Conservation (phyloP, 345 rosid species). For the Ceriops tagal region DNA sequence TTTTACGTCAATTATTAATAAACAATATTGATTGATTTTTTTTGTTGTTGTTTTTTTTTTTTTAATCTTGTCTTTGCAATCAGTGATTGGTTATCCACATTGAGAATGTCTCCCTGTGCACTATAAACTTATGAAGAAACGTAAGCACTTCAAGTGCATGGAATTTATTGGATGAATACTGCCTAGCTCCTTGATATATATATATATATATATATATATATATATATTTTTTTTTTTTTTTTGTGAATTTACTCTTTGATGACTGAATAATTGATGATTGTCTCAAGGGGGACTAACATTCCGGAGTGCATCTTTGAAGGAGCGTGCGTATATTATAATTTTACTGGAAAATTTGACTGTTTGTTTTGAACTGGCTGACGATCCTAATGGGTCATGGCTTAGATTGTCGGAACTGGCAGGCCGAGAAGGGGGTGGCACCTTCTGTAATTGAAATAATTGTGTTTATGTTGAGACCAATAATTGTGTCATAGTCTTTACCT, state of each 20-base stretch:
- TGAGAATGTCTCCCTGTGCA: too few species aligned
- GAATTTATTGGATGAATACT: too few species aligned
- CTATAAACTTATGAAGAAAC: too few species aligned
- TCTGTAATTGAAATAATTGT: background rate
- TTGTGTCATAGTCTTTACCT: background rate
- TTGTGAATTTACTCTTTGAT: slow-evolving; percentile 34
- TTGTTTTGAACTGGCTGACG: slow-evolving; percentile 91
- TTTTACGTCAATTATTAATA: too few species aligned
- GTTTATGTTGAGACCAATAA: background rate
- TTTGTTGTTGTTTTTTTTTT: too few species aligned
- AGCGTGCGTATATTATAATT: slow-evolving; percentile 70
- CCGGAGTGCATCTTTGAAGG: slow-evolving; percentile 73
- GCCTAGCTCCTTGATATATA: background rate
- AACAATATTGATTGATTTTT: too few species aligned
- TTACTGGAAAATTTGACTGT: slow-evolving; percentile 65
- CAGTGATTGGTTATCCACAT: too few species aligned
- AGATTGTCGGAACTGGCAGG: slow-evolving; percentile 98
- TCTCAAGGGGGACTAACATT: slow-evolving; percentile 47
- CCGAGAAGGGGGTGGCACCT: slow-evolving; percentile 11
- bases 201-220: too few species aligned
- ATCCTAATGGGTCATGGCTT: slow-evolving; percentile 95
- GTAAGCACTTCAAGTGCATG: too few species aligned
- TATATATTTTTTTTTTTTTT: too few species aligned
- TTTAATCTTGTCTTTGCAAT: too few species aligned
- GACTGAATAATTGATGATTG: slow-evolving; percentile 67